Conservation (phyloP, 345 rosid genomes). For the Heritiera fomes region DNA sequence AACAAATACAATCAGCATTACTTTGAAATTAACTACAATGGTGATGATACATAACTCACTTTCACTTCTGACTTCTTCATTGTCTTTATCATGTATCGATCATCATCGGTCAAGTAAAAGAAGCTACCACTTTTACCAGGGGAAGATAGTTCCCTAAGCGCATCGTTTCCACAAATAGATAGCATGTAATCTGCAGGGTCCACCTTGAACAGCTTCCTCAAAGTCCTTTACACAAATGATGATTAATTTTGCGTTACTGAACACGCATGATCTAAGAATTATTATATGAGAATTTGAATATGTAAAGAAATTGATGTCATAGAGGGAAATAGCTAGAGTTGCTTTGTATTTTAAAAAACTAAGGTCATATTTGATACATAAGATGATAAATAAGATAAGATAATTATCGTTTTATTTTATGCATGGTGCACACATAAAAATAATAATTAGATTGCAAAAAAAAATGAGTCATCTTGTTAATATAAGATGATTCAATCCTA, state of each 20-base stretch:
- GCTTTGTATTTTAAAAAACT: too few species aligned
- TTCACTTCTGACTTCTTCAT: conserved; percentile 88
- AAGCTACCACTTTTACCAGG: conserved; percentile 99
- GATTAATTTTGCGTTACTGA: not conserved
- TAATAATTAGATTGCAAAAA: too few species aligned
- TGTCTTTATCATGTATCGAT: conserved; percentile 94
- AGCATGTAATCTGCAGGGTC: conserved; percentile 97
- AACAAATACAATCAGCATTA: not conserved
- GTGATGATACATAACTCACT: conserved; percentile 38
- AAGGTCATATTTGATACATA: too few species aligned
- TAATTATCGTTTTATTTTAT: too few species aligned
- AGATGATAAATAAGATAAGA: too few species aligned
- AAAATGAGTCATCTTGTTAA: too few species aligned
- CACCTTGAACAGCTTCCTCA: conserved; percentile 90
- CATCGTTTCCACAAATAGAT: conserved; percentile 89
- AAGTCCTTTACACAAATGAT: conserved; percentile 49
- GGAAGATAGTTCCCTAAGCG: conserved; percentile 91
- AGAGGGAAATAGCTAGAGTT: not conserved
- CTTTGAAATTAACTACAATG: not conserved
- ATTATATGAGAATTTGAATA: not conserved
- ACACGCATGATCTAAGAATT: not conserved
- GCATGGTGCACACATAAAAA: too few species aligned
- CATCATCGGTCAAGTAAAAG: conserved; percentile 86
- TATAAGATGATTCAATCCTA: too few species aligned
- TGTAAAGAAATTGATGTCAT: not conserved